Conservation (phyloP, 148 eudicot genomes). For the Vaccinium macrocarpon region DNA sequence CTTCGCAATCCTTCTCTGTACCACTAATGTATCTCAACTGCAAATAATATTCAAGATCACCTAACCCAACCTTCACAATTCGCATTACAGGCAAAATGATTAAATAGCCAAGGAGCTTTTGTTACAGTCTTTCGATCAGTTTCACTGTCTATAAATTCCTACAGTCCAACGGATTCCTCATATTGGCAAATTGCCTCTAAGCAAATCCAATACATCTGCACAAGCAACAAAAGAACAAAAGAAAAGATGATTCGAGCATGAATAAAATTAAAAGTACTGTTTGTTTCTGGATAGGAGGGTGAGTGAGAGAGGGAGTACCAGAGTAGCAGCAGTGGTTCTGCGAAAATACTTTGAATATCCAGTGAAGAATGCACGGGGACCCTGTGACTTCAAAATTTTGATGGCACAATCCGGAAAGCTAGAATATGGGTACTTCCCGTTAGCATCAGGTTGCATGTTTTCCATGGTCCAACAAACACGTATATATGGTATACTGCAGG, state of each 20-base stretch:
- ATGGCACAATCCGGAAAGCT: background rate
- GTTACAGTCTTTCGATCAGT: too few species aligned
- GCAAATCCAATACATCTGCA: background rate
- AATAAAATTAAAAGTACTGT: too few species aligned
- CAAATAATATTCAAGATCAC: too few species aligned
- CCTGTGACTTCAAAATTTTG: background rate
- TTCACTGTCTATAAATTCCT: too few species aligned
- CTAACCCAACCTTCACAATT: background rate
- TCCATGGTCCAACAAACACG: background rate
- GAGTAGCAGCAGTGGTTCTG: background rate
- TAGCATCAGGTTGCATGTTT: background rate
- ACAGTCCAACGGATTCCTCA: background rate
- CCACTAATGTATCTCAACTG: too few species aligned
- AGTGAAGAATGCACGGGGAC: background rate
- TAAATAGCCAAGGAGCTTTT: too few species aligned
- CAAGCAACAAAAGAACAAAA: background rate
- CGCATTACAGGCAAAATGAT: background rate
- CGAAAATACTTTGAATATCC: background rate
- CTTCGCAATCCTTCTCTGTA: too few species aligned
- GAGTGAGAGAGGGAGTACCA: constrained; percentile 1
- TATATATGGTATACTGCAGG: background rate
- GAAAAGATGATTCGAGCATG: background rate
- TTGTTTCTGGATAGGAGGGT: background rate
- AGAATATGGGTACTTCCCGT: constrained; percentile 1
- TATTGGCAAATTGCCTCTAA: background rate